These are phyloP conservation scores for Trichoderma simmonsii DNA, from an alignment of 2,329 filamentous ascomycete genomes.

Conservation along the genomic window DNA sequence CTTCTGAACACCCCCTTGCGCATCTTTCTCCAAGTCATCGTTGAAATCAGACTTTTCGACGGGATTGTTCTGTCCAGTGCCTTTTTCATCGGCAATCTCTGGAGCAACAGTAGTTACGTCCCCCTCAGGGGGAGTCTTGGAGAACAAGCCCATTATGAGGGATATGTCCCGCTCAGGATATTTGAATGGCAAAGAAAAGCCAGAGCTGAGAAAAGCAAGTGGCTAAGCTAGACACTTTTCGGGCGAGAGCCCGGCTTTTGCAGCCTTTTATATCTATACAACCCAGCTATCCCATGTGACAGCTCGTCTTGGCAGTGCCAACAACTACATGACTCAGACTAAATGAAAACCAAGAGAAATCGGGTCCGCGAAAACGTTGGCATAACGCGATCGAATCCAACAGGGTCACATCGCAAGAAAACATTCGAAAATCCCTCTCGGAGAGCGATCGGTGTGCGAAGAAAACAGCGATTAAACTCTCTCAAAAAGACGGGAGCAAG, in stretches of 20 bases:
- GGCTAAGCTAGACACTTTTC: neutral
- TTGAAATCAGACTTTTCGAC: conserved; percentile 26
- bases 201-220: neutral
- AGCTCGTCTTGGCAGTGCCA: neutral
- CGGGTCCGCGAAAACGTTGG: neutral
- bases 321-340: neutral
- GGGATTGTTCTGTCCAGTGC: conserved; percentile 17
- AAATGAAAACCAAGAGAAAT: neutral
- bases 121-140: neutral
- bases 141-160: conserved; percentile 16
- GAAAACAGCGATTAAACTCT: neutral
- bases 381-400: neutral
- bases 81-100: conserved; percentile 12
- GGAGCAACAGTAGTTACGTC: neutral
- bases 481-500: neutral
- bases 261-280: neutral
- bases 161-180: neutral
- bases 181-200: neutral
- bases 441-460: neutral
- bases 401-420: neutral
- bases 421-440: neutral
- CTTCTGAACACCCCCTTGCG: conserved; percentile 45
- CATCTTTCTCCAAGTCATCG: conserved; percentile 23
- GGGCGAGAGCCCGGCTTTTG: neutral
- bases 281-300: neutral